Evolutionary conservation across 2,329 filamentous ascomycete genomes (phyloP), one percentile per base, ranked within the genome.

Genomic region (Fusarium robinianum): DNA sequence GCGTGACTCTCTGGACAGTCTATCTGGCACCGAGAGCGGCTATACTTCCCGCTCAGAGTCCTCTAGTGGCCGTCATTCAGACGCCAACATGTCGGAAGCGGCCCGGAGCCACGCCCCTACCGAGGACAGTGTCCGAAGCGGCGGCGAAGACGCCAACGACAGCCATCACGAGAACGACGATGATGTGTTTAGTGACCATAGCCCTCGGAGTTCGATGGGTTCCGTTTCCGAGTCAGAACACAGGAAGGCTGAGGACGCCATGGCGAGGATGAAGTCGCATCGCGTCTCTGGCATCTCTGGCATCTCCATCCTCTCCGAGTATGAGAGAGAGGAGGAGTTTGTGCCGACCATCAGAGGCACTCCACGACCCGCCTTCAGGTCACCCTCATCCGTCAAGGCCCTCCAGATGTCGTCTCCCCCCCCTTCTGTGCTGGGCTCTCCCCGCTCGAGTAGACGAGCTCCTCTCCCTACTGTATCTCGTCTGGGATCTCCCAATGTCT

Each of bases 321-420:
- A 71, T 36, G 68, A 74, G 3, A 57, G 58, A 6, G 68, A 72
- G 8, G 72, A 75, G 1, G 70, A 76, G 11, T 79, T 79, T 47
- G 57, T 76, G 2, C 73, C 78, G 3, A 79, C 78, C n/a, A 71
- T 77, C 15, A 78, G 84, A 39, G 75, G 76, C 6, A 80, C 78
- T 6, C 75, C 77, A 7, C 78, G 85, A 3, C 79, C 83, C 5
- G 77, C 80, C 2, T 89, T 90, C 63, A 77, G 85, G 33, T 85
- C 85, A 9, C 80, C 85, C 0, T 85, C 84, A 2, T 83, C 82
- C 9, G 80, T 88, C 6, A 81, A 82, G 35, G 83, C 83, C 2
- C 76, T 88, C 68, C 86, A 89, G 54, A 86, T 89, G 82, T 78
- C 79, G 2, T 87, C 84, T 0, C 85, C 84, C 0, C 72, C 81